phyloP scores from a whole-genome alignment of 2,329 filamentous ascomycete genomes.

The Neofusicoccum ribis region DNA sequence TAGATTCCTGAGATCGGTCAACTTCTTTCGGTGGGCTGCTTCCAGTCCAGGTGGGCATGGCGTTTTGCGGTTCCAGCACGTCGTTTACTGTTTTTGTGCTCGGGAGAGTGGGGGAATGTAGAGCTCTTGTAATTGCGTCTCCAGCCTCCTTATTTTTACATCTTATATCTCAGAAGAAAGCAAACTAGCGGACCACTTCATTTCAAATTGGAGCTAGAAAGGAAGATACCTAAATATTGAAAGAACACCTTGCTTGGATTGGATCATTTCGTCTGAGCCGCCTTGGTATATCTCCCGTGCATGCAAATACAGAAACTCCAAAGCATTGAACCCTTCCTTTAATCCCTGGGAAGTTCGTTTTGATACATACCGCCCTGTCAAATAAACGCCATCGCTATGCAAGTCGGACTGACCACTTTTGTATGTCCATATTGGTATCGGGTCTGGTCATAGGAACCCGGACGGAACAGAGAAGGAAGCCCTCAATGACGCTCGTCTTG shows the following conservation, averaged over 20 bases:
- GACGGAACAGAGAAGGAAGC: neutral
- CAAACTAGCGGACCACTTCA: neutral
- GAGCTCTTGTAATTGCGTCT: neutral
- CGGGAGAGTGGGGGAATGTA: neutral
- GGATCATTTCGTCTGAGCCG: neutral
- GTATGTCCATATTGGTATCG: neutral
- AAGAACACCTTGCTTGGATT: neutral
- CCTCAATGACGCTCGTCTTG: neutral
- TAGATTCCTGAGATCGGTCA: no score
- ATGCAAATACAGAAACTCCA: neutral
- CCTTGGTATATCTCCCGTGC: slow-evolving; percentile 14
- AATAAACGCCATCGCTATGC: slow-evolving; percentile 21
- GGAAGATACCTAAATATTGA: neutral
- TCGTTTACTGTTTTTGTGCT: neutral
- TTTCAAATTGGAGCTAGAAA: neutral
- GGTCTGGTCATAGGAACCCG: neutral
- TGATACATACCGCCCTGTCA: neutral
- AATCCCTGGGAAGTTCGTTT: neutral
- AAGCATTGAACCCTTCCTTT: neutral
- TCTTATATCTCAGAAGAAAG: neutral
- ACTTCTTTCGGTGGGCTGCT: no score
- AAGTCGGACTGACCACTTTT: neutral
- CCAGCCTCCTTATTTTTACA: neutral
- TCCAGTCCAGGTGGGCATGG: neutral
- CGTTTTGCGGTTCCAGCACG: neutral